A percentile compares a stretch with the other conserved stretches of the same genome.
Conservation (phyloP, 805 yeast genomes). For the Starmerella sp. region DNA sequence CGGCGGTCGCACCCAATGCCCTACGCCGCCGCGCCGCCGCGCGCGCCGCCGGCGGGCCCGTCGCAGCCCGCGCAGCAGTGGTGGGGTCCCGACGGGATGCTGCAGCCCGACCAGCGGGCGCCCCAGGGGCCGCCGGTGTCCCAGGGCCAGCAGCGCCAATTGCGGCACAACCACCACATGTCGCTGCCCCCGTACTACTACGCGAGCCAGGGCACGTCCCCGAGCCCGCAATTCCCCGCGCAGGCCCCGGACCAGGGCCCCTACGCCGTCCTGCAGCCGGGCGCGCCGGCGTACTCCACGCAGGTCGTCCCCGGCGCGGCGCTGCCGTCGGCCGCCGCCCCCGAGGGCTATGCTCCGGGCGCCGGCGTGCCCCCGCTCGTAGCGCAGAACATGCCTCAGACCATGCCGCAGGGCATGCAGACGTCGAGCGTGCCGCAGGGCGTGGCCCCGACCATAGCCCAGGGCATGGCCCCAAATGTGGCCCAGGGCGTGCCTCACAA, state of each 20-base stretch:
- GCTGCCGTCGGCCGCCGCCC: no score
- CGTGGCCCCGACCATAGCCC: background rate
- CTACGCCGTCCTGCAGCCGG: background rate
- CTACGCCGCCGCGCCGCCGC: background rate
- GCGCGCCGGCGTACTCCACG: background rate
- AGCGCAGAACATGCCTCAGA: background rate
- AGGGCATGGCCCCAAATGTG: no score
- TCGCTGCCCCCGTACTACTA: conserved; percentile 16
- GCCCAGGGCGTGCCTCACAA: background rate
- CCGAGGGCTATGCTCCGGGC: background rate
- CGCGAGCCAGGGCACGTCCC: conserved; percentile 2
- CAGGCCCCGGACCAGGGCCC: background rate
- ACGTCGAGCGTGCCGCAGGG: no score
- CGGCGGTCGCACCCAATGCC: conserved; percentile 2
- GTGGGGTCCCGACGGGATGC: background rate
- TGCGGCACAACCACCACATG: conserved; percentile 14
- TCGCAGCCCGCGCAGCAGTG: conserved; percentile 1
- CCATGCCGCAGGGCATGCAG: background rate
- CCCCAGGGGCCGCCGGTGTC: background rate
- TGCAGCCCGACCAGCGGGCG: background rate
- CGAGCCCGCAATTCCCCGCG: conserved; percentile 1
- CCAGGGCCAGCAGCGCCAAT: conserved; percentile 9
- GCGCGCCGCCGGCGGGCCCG: background rate
- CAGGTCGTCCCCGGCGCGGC: background rate
- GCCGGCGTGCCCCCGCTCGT: background rate